Base-by-base conservation (phyloP, 108 stramenopile genomes). In the Skeletonema tropicum region DNA sequence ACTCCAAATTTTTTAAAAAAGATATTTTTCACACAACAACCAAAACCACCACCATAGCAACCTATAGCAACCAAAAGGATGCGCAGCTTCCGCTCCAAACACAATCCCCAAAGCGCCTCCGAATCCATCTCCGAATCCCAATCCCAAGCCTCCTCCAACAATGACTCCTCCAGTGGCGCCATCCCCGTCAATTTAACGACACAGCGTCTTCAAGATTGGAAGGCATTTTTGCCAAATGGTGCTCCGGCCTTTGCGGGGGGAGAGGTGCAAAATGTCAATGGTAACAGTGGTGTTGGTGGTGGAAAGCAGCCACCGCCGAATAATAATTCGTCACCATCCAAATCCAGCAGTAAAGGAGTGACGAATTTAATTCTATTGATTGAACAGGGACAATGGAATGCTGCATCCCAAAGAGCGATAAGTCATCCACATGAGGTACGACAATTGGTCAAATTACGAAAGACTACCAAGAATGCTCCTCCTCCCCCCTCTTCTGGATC, bases 381-480 rank as follows among this genome's bases (percentile, higher is more conserved):
- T 30, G 83, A 84, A 42, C 79, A 65, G 13, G 61, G 65, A 0
- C 60, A 80, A 60, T 84, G 83, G 83, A 13, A 39, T 8, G 68
- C 38, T 2, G 83, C 78, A 17, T 48, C 73, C 9, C 60, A 71
- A 57, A 74, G 83, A 38, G 83, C 83, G 14, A 39, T 32, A 12
- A 60, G 67, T 31, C 78, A 84, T 21, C 64, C 68, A 6, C 73
- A 80, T 25, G 83, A 84, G 55, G 78, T 79, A 57, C 60, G 62
- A 49, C 80, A 82, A 59, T 42, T 82, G 32, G 83, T 79, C 13
- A 76, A 84, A 38, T 66, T 84, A 26, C 74, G 74, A 35, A 84
- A 79, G 46, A 79, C 77, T 33, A 83, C 73, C 46, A 73, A 72
- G 42, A 32, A 67, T 35, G 35, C 49, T 33, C 10, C 19, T 60